Conservation (phyloP, 352 stramenopile genomes). For the Globisporangium carolinianum region DNA sequence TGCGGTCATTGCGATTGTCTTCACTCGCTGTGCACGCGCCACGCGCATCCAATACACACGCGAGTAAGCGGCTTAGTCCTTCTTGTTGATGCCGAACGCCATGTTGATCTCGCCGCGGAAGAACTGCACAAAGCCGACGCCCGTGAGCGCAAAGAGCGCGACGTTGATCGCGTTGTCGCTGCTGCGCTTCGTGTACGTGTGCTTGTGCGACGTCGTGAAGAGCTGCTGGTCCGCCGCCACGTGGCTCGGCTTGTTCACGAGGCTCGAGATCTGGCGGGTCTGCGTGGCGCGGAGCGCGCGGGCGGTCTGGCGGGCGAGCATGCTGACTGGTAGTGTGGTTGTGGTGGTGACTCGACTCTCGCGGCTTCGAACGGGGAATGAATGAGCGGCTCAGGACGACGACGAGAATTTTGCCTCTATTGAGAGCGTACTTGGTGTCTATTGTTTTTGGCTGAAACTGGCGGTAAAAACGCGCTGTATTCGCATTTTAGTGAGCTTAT, state of each 20-base stretch:
- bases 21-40: neutral
- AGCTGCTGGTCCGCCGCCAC: constrained; percentile 57
- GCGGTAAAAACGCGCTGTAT: neutral
- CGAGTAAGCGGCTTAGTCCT: constrained; percentile 34
- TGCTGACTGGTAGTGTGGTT: constrained; percentile 5
- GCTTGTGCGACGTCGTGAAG: constrained; percentile 48
- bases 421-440: no score
- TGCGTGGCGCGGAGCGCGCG: constrained; percentile 28
- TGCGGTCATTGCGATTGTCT: neutral
- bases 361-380: neutral
- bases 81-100: constrained; percentile 60
- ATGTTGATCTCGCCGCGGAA: constrained; percentile 65
- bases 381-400: neutral
- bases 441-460: no score
- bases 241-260: constrained; percentile 68
- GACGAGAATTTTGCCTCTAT: no score
- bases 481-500: no score
- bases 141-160: constrained; percentile 34
- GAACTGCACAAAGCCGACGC: constrained; percentile 50
- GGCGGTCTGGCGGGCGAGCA: constrained; percentile 52
- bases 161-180: constrained; percentile 40
- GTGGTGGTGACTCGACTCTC: neutral
- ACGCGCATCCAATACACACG: no score
- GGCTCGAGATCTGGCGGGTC: constrained; percentile 39
- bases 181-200: constrained; percentile 59